Conservation (phyloP, 2,329 filamentous ascomycete species). For the Epichloe sylvatica region DNA sequence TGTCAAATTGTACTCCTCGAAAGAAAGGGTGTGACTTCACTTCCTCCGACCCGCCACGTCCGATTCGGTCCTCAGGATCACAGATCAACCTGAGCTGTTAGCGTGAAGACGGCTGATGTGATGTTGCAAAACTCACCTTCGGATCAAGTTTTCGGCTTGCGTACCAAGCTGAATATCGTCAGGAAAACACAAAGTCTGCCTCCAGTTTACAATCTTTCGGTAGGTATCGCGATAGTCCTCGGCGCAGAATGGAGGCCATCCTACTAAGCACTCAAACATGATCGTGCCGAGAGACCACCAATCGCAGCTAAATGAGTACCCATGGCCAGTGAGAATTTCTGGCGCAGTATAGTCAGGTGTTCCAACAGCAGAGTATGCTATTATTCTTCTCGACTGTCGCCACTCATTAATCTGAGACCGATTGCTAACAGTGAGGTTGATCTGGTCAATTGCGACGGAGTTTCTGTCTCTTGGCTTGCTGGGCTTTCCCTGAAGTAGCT, state of each 20-base stretch:
- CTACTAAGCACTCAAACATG: slow-evolving; percentile 98
- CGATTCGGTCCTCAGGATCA: slow-evolving; percentile 82
- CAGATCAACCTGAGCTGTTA: slow-evolving; percentile 89
- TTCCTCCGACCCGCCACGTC: slow-evolving; percentile 71
- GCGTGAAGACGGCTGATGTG: neutral
- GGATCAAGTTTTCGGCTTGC: slow-evolving; percentile 83
- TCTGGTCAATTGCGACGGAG: slow-evolving; percentile 93
- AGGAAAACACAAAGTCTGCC: slow-evolving; percentile 87
- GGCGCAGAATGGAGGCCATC: slow-evolving; percentile 97
- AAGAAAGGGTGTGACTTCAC: slow-evolving; percentile 85
- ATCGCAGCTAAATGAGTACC: slow-evolving; percentile 93
- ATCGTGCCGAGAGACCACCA: slow-evolving; percentile 99
- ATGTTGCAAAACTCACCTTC: slow-evolving; percentile 50
- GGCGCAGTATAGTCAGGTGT: slow-evolving; percentile 98
- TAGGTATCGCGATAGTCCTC: slow-evolving; percentile 97
- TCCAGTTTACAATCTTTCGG: slow-evolving; percentile 98
- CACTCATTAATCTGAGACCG: slow-evolving; percentile 97
- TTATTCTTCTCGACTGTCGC: slow-evolving; percentile 84
- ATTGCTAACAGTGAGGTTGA: slow-evolving; percentile 95
- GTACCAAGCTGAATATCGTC: slow-evolving; percentile 80
- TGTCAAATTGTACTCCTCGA: slow-evolving; percentile 89
- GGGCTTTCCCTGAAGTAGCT: slow-evolving; percentile 66
- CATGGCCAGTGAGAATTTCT: slow-evolving; percentile 92
- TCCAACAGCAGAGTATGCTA: slow-evolving; percentile 96
- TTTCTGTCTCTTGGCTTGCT: slow-evolving; percentile 67